Percentiles rank a stretch among this genome's conserved stretches.
Evolutionary conservation across 148 eudicot genomes (phyloP).

Genomic region (Vaccinium myrtillus): DNA sequence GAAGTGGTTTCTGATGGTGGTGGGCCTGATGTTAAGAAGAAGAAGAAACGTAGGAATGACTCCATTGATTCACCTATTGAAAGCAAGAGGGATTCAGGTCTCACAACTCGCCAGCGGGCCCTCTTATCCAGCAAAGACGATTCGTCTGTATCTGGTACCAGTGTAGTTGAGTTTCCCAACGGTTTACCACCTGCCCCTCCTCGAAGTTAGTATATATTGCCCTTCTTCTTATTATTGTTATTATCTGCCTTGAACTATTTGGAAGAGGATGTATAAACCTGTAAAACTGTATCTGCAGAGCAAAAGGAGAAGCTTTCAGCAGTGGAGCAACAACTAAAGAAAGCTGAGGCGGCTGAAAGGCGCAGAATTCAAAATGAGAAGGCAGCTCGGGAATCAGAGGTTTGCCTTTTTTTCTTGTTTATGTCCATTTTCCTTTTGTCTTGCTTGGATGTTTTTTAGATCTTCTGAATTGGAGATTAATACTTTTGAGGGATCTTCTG

Average conservation of each 20-base stretch:
- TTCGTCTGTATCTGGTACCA: slow-evolving; percentile 50
- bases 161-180: slow-evolving; percentile 72
- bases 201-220: slow-evolving; percentile 52
- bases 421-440: background rate
- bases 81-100: slow-evolving; percentile 65
- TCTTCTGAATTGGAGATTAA: slow-evolving; percentile 18
- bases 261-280: background rate
- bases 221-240: background rate
- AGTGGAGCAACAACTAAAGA: slow-evolving; percentile 79
- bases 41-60: slow-evolving; percentile 59
- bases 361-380: slow-evolving; percentile 75
- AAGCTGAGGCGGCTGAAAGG: slow-evolving; percentile 82
- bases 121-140: slow-evolving; percentile 68
- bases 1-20: slow-evolving; percentile 56
- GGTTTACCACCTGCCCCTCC: slow-evolving; percentile 84
- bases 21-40: slow-evolving; percentile 48
- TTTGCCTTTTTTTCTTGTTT: slow-evolving; percentile 16
- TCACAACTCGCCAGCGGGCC: slow-evolving; percentile 87
- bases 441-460: background rate
- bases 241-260: background rate
- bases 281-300: slow-evolving; percentile 36
- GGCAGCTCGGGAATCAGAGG: slow-evolving; percentile 88
- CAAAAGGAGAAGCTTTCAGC: slow-evolving; percentile 82
- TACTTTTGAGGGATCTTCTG: slow-evolving; percentile 16
- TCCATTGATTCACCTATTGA: slow-evolving; percentile 46